phyloP scores from a whole-genome alignment of 192 early-diverging fungal genomes.

The Rhizophlyctis rosea region DNA sequence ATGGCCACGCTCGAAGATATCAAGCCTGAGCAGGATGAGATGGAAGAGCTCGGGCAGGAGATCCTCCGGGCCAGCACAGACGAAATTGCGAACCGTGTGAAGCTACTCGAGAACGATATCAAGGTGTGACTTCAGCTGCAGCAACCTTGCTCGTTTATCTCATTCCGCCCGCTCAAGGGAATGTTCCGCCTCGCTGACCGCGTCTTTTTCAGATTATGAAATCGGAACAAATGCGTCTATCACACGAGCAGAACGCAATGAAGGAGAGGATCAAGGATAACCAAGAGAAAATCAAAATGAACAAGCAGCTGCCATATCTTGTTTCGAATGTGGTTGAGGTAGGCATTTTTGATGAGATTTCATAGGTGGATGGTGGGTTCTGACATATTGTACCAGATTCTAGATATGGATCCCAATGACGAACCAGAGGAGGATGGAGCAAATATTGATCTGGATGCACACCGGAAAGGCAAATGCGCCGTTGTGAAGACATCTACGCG shows the following conservation, averaged over 20 bases:
- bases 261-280: conserved; percentile 95
- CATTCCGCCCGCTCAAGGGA: background rate
- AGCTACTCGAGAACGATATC: conserved; percentile 95
- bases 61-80: conserved; percentile 85
- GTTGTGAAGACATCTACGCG: conserved; percentile 94
- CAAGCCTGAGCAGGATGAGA: conserved; percentile 28
- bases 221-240: conserved; percentile 82
- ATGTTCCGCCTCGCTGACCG: background rate
- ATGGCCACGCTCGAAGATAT: conserved; percentile 76
- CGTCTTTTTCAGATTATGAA: conserved; percentile 69
- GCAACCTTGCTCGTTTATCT: conserved; percentile 4
- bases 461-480: conserved; percentile 93
- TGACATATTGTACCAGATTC: conserved; percentile 52
- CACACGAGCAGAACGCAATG: conserved; percentile 85
- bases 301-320: conserved; percentile 95
- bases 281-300: conserved; percentile 97
- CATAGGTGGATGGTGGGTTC: background rate
- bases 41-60: conserved; percentile 81
- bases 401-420: conserved; percentile 88
- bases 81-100: conserved; percentile 87
- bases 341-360: conserved; percentile 13
- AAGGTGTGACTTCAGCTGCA: conserved; percentile 55
- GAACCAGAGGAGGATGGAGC: conserved; percentile 94
- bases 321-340: conserved; percentile 97
- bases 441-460: conserved; percentile 88